Conservation (phyloP, 371 early-diverging fungal species). For the Apophysomyces sp. region DNA sequence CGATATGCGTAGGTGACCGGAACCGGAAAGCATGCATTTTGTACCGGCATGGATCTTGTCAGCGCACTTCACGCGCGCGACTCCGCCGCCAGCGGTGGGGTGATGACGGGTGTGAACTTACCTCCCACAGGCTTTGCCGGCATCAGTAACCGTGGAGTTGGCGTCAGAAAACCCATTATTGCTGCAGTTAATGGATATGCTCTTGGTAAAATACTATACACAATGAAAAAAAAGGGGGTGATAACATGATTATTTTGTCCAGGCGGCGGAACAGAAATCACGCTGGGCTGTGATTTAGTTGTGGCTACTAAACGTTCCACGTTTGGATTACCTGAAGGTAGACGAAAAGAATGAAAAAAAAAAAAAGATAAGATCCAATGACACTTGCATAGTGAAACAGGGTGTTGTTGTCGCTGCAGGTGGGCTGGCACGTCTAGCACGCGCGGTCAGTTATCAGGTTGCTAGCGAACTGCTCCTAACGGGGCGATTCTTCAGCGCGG, state of each 20-base stretch:
- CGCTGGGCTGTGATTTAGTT: constrained; percentile 45
- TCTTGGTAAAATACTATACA: constrained; percentile 26
- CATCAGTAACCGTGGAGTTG: constrained; percentile 33
- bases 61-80: constrained; percentile 23
- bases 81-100: not conserved
- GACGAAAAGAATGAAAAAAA: not conserved
- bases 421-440: constrained; percentile 41
- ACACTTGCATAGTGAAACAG: constrained; percentile 29
- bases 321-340: constrained; percentile 50
- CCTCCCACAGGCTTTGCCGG: constrained; percentile 49
- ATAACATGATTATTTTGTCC: not conserved
- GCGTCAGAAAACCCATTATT: constrained; percentile 46
- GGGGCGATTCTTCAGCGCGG: constrained; percentile 42
- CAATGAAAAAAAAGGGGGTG: not conserved
- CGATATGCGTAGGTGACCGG: constrained; percentile 43
- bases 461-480: constrained; percentile 47
- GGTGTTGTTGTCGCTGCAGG: constrained; percentile 50
- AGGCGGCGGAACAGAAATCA: constrained; percentile 53
- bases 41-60: constrained; percentile 51
- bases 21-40: constrained; percentile 45
- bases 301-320: constrained; percentile 43
- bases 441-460: constrained; percentile 43
- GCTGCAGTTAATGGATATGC: constrained; percentile 54
- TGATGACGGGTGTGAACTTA: constrained; percentile 6
- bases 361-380: not conserved